Percentiles rank a stretch among this genome's conserved stretches.
These are phyloP conservation scores for Entomortierella chlamydospora DNA, from an alignment of 192 early-diverging fungal genomes.

Conservation along the genomic window DNA sequence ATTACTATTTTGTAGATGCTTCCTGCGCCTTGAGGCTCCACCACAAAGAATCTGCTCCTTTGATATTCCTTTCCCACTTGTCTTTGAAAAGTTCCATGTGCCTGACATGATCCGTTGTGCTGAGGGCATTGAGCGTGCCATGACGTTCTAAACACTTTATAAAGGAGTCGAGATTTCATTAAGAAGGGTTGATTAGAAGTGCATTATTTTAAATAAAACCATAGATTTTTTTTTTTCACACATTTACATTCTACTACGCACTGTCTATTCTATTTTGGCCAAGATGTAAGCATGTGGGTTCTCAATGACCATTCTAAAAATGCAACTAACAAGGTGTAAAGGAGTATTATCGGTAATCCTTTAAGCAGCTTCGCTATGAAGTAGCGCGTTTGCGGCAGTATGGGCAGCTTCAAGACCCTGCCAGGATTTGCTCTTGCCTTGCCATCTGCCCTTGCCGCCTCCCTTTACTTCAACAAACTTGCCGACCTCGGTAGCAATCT, in stretches of 20 bases:
- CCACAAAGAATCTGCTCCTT: conserved; percentile 76
- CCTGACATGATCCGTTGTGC: conserved; percentile 85
- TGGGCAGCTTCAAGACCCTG: conserved; percentile 50
- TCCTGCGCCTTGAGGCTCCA: conserved; percentile 91
- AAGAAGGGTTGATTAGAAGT: too few relatives aligned
- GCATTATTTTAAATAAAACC: background rate
- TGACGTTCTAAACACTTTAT: conserved; percentile 69
- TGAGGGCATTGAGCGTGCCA: conserved; percentile 87
- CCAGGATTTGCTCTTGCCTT: conserved; percentile 61
- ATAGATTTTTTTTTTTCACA: background rate
- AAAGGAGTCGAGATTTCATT: too few relatives aligned
- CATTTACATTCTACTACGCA: background rate
- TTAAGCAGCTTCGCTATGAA: conserved; percentile 13
- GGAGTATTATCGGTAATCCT: background rate
- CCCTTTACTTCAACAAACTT: conserved; percentile 58
- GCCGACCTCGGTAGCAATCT: conserved; percentile 30
- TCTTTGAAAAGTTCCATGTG: conserved; percentile 94
- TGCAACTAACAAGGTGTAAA: too few relatives aligned
- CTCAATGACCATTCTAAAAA: too few relatives aligned
- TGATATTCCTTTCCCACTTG: conserved; percentile 89
- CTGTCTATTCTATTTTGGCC: too few relatives aligned
- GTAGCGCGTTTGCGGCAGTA: conserved; percentile 18
- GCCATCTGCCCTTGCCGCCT: conserved; percentile 64
- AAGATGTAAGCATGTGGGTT: too few relatives aligned
- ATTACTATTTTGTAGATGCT: conserved; percentile 68